Conservation (phyloP, 2,329 filamentous ascomycete genomes). For the Plenodomus tracheiphilus region DNA sequence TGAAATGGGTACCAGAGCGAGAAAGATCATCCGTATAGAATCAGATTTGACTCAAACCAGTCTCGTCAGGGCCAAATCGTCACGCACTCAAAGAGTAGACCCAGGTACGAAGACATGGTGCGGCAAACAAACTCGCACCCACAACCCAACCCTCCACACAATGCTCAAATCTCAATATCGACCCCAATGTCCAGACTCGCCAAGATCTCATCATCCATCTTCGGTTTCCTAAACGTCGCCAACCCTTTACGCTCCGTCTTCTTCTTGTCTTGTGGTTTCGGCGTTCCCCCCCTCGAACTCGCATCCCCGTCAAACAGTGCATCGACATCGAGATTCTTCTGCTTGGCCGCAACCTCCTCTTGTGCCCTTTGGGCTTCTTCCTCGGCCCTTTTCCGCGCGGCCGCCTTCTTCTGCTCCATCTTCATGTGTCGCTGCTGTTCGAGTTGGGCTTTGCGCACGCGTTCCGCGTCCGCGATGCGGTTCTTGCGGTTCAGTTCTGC, state of each 20-base stretch:
- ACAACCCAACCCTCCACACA: too few relatives aligned
- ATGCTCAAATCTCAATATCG: conserved; percentile 80
- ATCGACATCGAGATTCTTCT: conserved; percentile 44
- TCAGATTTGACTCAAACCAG: too few relatives aligned
- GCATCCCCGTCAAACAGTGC: conserved; percentile 53
- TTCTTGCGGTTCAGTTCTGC: conserved; percentile 84
- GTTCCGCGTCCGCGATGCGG: conserved; percentile 80
- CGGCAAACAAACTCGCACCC: too few relatives aligned
- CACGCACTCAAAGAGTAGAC: too few relatives aligned
- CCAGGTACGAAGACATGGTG: too few relatives aligned
- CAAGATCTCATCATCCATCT: conserved; percentile 92
- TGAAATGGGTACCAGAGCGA: too few relatives aligned
- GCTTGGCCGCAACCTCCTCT: conserved; percentile 30
- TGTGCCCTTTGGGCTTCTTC: conserved; percentile 54
- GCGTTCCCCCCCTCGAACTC: conserved; percentile 45
- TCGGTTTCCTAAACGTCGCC: conserved; percentile 73
- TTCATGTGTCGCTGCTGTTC: conserved; percentile 62
- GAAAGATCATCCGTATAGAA: too few relatives aligned
- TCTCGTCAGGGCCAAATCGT: too few relatives aligned
- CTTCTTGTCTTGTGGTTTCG: conserved; percentile 57
- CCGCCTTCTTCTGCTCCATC: conserved; percentile 47
- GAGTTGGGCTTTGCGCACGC: conserved; percentile 87
- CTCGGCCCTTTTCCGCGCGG: conserved; percentile 51
- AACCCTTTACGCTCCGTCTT: conserved; percentile 58
- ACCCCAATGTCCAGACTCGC: conserved; percentile 86